phyloP scores from a whole-genome alignment of 1,284 basidiomycete genomes.

The Apiotrichum gracile region DNA sequence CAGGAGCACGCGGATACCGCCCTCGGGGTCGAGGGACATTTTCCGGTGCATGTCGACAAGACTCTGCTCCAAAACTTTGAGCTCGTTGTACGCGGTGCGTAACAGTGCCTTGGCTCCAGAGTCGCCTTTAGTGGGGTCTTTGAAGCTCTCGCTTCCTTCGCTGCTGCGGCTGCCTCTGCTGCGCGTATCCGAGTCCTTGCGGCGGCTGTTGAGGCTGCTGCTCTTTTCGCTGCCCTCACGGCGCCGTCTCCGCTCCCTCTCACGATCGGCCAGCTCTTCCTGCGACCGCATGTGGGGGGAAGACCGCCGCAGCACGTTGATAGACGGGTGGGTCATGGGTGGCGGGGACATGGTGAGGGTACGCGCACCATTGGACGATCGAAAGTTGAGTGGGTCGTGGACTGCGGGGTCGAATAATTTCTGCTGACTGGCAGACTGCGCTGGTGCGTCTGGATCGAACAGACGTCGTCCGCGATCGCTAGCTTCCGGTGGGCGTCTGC shows the following conservation, averaged over 20 bases:
- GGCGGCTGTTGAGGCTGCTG: constrained; percentile 18
- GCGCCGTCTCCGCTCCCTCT: constrained; percentile 40
- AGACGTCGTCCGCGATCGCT: neutral
- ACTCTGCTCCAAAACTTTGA: constrained; percentile 43
- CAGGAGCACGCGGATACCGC: constrained; percentile 29
- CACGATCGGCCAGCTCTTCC: constrained; percentile 43
- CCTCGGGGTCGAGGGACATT: constrained; percentile 43
- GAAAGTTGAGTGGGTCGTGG: constrained; percentile 48
- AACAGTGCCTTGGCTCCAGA: constrained; percentile 46
- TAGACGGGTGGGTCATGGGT: neutral
- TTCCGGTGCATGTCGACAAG: constrained; percentile 45
- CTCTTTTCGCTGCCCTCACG: constrained; percentile 45
- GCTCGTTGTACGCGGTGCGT: constrained; percentile 44
- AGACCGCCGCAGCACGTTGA: constrained; percentile 14
- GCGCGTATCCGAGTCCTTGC: constrained; percentile 33
- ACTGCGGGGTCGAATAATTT: constrained; percentile 52
- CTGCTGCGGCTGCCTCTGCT: constrained; percentile 43
- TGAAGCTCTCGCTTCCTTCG: constrained; percentile 49
- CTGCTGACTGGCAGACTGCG: neutral
- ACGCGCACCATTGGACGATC: neutral
- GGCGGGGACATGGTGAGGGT: neutral
- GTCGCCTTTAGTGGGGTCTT: constrained; percentile 44
- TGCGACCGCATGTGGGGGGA: constrained; percentile 21
- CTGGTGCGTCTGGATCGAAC: constrained; percentile 9
- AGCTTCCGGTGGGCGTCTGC: neutral